Base-by-base conservation (phyloP, 495 filamentous ascomycete species). In the Parachaetomium inaequale region DNA sequence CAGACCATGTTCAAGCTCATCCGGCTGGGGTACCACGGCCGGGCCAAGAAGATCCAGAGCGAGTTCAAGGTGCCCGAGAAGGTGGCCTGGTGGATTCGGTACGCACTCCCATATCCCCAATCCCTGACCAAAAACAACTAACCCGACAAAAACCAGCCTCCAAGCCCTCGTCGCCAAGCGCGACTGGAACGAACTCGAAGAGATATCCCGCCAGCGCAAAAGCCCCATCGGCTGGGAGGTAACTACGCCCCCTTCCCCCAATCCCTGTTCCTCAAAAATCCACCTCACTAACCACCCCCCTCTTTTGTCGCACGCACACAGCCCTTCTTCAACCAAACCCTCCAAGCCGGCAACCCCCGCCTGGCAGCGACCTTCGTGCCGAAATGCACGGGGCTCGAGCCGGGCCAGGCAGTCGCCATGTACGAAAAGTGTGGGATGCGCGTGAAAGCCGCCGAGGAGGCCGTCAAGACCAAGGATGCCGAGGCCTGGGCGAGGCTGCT, bases 201-300 rank as follows among this genome's bases (percentile, higher is more conserved):
- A 96, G 63, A 82, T 90, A 63, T 85, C 82, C 49, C 85, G 83
- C 69, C 80, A 75, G 49, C 78, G 81, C 52, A 95, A 93, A 69
- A 90, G 87, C 50, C 89, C 94, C n/a, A 97, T 98, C 70, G 94
- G 93, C 45, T 98, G 95, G 95, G 92, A 94, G 83, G 88, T 90
- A 76, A 75, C 81, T 72, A 60, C 25, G n/a, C 51, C 63, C 34
- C 14, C 19, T 28, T 15, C 46, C 23, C 8, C 17, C n/a, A 6
- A 5, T 25, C n/a, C 34, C 34, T 25, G 7, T 7, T 29, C 11
- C 26, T 3, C 29, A 15, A 6, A 10, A 17, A 3, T 26, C 23
- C 10, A 19, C 5, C 51, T 1, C 19, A 40, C 7, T 40, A 43
- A 31, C 46, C 51, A 11, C 56, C 26, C 15, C 28, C 15, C 38